phyloP scores from a whole-genome alignment of 2,329 filamentous ascomycete genomes.

The Fusarium duplospermum region DNA sequence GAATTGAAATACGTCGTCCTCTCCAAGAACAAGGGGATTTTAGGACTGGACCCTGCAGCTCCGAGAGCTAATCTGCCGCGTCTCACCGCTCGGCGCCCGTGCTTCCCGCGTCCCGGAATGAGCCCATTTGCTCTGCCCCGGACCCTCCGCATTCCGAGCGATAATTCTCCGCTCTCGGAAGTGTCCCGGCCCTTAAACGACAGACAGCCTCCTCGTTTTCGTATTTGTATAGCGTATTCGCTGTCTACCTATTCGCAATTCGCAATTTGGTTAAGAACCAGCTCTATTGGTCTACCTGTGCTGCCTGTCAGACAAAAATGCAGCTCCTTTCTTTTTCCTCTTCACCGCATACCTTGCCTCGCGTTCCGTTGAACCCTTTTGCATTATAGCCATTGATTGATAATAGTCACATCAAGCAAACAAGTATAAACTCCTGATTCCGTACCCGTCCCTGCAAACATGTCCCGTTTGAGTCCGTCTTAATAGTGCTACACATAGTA shows the following conservation, averaged over 20 bases:
- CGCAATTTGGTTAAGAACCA: slow-evolving; percentile 6
- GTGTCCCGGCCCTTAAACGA: slow-evolving; percentile 4
- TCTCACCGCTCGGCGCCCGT: slow-evolving; percentile 44
- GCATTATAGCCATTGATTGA: slow-evolving; percentile 24
- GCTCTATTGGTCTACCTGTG: slow-evolving; percentile 23
- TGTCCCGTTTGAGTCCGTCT: slow-evolving; percentile 24
- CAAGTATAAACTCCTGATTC: slow-evolving; percentile 29
- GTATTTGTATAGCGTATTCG: slow-evolving; percentile 39
- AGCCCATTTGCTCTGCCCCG: slow-evolving; percentile 19
- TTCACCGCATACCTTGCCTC: slow-evolving; percentile 17
- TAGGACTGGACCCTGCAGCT: slow-evolving; percentile 25
- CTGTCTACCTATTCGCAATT: background rate
- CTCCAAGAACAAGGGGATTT: slow-evolving; percentile 17
- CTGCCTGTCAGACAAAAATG: background rate
- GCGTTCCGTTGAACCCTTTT: slow-evolving; percentile 26
- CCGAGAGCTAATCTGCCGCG: slow-evolving; percentile 33
- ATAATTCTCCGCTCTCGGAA: slow-evolving; percentile 20
- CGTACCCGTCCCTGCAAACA: slow-evolving; percentile 27
- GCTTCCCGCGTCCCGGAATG: slow-evolving; percentile 36
- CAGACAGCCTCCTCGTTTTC: slow-evolving; percentile 31
- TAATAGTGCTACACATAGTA: slow-evolving; percentile 17
- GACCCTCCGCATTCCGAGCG: slow-evolving; percentile 21
- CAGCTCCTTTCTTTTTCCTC: slow-evolving; percentile 13
- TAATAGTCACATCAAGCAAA: slow-evolving; percentile 5
- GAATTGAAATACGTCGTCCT: background rate